Evolutionary conservation across 306 rosid species (phyloP).

Genomic region (Medicago arabica): DNA sequence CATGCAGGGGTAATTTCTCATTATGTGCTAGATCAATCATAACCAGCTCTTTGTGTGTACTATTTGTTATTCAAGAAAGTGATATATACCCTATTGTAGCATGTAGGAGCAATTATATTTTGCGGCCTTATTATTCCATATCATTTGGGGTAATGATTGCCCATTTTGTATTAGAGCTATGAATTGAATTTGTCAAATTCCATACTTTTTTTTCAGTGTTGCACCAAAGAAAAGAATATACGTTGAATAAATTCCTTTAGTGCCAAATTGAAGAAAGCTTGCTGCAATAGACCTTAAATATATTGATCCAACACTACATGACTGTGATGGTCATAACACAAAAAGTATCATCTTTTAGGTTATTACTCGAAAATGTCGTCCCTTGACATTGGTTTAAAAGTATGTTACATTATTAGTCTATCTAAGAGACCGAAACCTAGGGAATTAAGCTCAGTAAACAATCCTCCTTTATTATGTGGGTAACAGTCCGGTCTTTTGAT

Average conservation of each 20-base stretch:
- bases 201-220: too few species aligned
- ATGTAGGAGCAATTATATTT: conserved; percentile 11
- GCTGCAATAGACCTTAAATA: conserved; percentile 29
- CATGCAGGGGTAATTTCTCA: conserved; percentile 76
- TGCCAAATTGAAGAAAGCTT: conserved; percentile 27
- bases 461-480: conserved; percentile 18
- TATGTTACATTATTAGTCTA: conserved; percentile 5
- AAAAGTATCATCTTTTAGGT: conserved; percentile 17
- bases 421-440: conserved; percentile 18
- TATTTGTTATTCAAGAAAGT: conserved; percentile 20
- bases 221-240: background rate
- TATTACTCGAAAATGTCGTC: conserved; percentile 4
- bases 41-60: background rate
- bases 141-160: conserved; percentile 28
- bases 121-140: conserved; percentile 15
- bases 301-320: conserved; percentile 4
- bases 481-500: conserved; percentile 3
- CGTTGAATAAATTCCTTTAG: conserved; percentile 25
- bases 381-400: conserved; percentile 7
- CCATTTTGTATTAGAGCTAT: conserved; percentile 29
- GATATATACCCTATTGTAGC: background rate
- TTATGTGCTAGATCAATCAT: conserved; percentile 21
- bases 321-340: background rate
- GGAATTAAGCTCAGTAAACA: conserved; percentile 13
- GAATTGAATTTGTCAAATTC: background rate